A percentile compares a stretch with the other conserved stretches of the same genome.
phyloP scores from a whole-genome alignment of 2,329 filamentous ascomycete species.

The Plenodomus lindquistii region DNA sequence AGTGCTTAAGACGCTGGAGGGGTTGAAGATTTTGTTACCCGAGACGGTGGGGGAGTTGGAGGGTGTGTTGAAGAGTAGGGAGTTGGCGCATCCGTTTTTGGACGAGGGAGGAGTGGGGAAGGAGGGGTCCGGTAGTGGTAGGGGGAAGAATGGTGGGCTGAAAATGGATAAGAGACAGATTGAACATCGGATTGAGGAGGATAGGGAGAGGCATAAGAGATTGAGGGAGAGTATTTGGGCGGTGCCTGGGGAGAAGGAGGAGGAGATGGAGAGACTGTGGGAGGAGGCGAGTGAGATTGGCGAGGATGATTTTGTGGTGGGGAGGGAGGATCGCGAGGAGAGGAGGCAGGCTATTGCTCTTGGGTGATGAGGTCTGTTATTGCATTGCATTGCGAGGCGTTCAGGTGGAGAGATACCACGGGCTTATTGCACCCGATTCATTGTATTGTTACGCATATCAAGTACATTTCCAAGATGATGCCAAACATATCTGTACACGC shows the following conservation, averaged over 20 bases:
- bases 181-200: conserved; percentile 95
- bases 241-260: conserved; percentile 63
- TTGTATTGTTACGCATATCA: conserved; percentile 24
- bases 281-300: conserved; percentile 85
- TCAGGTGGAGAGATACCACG: conserved; percentile 38
- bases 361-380: conserved; percentile 17
- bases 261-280: conserved; percentile 80
- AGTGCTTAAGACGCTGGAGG: conserved; percentile 72
- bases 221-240: conserved; percentile 93
- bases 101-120: background rate
- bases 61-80: conserved; percentile 78
- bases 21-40: conserved; percentile 71
- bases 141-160: conserved; percentile 44
- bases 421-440: conserved; percentile 14
- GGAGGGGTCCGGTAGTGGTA: conserved; percentile 14
- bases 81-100: conserved; percentile 49
- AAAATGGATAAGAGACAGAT: conserved; percentile 83
- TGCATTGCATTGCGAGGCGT: conserved; percentile 32
- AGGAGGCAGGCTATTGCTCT: conserved; percentile 53
- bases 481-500: conserved; percentile 46
- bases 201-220: conserved; percentile 91
- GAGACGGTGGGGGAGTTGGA: conserved; percentile 81
- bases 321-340: conserved; percentile 72
- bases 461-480: conserved; percentile 38
- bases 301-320: conserved; percentile 80